Evolutionary conservation across 352 stramenopile species (phyloP), one percentile per base, ranked within the genome.

Genomic region (Pythium scleroteichum): DNA sequence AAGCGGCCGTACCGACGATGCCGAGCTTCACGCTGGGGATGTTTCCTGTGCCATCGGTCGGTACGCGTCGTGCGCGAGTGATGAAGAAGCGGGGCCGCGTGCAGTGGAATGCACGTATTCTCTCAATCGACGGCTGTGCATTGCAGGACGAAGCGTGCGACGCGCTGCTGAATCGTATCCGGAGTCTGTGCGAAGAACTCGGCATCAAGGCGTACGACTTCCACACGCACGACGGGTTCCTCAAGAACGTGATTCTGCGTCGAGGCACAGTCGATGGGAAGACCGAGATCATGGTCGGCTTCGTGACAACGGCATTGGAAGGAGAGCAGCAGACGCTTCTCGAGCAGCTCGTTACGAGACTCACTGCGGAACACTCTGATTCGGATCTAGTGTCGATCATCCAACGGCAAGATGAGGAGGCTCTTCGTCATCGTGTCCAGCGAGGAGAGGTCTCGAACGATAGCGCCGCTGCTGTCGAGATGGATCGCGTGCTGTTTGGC

Each of bases 221-320:
- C 40, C 69, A 77, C 10, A 64, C 71, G 3, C 72, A 91, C 51
- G 46, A 70, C 27, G 83, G 83, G 1, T 85, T 85, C 38, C 56
- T 93, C 5, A 89, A 90, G 49, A 74, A 91, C 41, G 57, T 93
- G 53, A 73, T 93, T 12, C 27, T 93, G 29, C 81, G 83, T 20
- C 75, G 69, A 16, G 83, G 81, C 10, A 42, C 68, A 2, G 75
- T 75, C 33, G 24, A 26, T 1, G 26, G 62, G 9, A 53, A 64
- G 19, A 22, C 17, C 0, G 74, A 93, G 54, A 60, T 91, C 46
- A 90, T 93, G 79, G 42, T 90, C 2, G 81, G 76, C 3, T 68
- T 93, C 8, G 76, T 85, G 12, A 93, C 81, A 0, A 83, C 80
- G 1, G 69, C 68, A 9, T 61, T 87, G 35, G 64, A 75, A 2